Evolutionary conservation across 164 flowering plant species (phyloP), one percentile per base, ranked within the genome.

Genomic region (Stephania cephalantha): DNA sequence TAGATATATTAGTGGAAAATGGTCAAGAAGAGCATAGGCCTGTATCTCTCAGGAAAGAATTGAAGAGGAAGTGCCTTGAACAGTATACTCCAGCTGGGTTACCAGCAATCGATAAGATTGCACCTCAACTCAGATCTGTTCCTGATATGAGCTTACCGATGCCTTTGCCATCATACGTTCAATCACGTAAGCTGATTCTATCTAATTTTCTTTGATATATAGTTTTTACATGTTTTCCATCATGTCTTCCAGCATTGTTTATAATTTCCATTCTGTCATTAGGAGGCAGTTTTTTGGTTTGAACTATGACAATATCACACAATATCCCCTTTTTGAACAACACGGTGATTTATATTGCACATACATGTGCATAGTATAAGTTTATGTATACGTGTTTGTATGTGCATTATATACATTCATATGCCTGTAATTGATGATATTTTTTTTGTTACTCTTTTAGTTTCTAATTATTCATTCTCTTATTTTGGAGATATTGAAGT

Each of bases 11-110:
- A 65, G 79, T 76, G 50, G 89, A 84, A 72, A 79, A 75, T 68
- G 87, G 81, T 55, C 78, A 77, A 82, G 88, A 85, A 70, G 92
- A 86, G 53, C 81, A 80, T 73, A 85, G 83, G 83, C 83, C 80
- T 18, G 97, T 92, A 71, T 92, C 99, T 66, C 71, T 93, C 77
- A 90, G 86, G 85, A 96, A 89, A 87, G 97, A 91, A 80, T 81
- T 93, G 81, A 90, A 90, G 88, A 83, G 90, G 30, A 93, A 93
- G 80, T 87, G 95, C 73, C 96, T 89, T 81, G 91, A 87, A 79
- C 89, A 90, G 71, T 77, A 82, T 75, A 79, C 80, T 74, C 77
- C 82, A 52, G 20, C 78, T 12, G 71, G 50, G 74, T 76, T 67
- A 46, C 77, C 86, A 29, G 69, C 72, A 22, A 80, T 81, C 64